Evolutionary conservation across 2,329 filamentous ascomycete genomes (phyloP), one percentile per base, ranked within the genome.

Genomic region (Nemania sp.): DNA sequence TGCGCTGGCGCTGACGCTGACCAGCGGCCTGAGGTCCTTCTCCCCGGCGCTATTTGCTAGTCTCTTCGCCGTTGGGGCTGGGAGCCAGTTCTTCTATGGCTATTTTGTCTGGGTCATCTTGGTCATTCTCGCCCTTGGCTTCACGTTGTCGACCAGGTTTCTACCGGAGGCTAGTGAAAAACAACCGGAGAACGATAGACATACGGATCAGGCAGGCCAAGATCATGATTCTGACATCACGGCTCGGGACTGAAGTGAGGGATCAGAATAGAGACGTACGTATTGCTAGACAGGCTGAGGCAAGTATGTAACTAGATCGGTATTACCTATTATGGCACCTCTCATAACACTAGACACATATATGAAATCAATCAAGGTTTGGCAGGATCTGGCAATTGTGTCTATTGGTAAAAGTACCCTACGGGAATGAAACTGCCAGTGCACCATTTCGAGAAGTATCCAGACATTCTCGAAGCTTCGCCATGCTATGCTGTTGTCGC

Each of bases 21-120:
- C 76, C 0, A 85, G 83, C 58, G 85, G 74, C 0, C 73, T 90
- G 24, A 77, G 89, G 12, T 80, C 89, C 0, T 75, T 92, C 34
- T 78, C 80, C 0, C 89, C 90, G 0, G 86, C 82, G 0, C 63
- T 84, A 0, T 85, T 88, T 37, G 81, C 86, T 0, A 86, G 78
- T 45, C 63, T 93, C 3, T 93, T 84, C 60, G 89, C 90, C 0
- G 63, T 83, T 1, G 86, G 89, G 1, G 83, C 85, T 2, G 77
- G 80, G 34, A 77, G 79, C 12, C 81, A 86, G 57, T 79, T 86
- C 49, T 63, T 88, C 0, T 68, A 77, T 33, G 89, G 89, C 0
- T 83, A 92, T 59, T 70, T 87, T 3, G 80, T 85, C 42, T 89
- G 86, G 85, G 62, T 83, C n/a, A 61, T 86, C 9, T 66, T 86